A percentile compares a stretch with the other conserved stretches of the same genome.
Conservation (phyloP, 139 green algal genomes). For the Trebouxia sp. region DNA sequence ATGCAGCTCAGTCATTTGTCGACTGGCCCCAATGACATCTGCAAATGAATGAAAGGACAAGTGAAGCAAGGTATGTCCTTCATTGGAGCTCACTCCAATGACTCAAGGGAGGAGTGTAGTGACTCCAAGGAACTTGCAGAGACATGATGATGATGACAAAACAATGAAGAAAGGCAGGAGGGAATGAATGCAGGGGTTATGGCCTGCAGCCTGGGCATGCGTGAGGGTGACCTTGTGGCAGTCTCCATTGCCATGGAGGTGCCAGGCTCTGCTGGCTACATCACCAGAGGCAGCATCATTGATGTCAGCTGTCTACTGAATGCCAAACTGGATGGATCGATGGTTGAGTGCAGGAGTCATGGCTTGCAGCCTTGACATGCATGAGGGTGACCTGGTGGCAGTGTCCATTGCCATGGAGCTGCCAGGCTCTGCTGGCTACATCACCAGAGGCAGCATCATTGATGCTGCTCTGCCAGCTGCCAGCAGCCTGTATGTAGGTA, state of each 20-base stretch:
- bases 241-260: slow-evolving; percentile 70
- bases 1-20: too few relatives aligned
- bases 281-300: neutral
- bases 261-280: slow-evolving; percentile 41
- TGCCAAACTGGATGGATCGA: too few relatives aligned
- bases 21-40: too few relatives aligned
- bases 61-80: too few relatives aligned
- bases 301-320: too few relatives aligned
- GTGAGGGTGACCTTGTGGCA: slow-evolving; percentile 70
- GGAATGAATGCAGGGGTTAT: slow-evolving; percentile 62
- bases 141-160: too few relatives aligned
- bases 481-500: neutral
- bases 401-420: slow-evolving; percentile 70
- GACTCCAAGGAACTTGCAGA: too few relatives aligned
- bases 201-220: slow-evolving; percentile 58
- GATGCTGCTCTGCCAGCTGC: neutral
- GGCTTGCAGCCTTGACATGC: slow-evolving; percentile 59
- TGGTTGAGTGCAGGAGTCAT: slow-evolving; percentile 54
- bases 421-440: slow-evolving; percentile 41
- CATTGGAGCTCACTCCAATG: too few relatives aligned
- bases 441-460: neutral
- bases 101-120: too few relatives aligned
- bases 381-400: slow-evolving; percentile 70
- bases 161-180: too few relatives aligned
- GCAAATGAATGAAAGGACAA: too few relatives aligned